A percentile compares a stretch with the other conserved stretches of the same genome.
Conservation (phyloP, 352 stramenopile genomes). For the Phytopythium mirpurense region DNA sequence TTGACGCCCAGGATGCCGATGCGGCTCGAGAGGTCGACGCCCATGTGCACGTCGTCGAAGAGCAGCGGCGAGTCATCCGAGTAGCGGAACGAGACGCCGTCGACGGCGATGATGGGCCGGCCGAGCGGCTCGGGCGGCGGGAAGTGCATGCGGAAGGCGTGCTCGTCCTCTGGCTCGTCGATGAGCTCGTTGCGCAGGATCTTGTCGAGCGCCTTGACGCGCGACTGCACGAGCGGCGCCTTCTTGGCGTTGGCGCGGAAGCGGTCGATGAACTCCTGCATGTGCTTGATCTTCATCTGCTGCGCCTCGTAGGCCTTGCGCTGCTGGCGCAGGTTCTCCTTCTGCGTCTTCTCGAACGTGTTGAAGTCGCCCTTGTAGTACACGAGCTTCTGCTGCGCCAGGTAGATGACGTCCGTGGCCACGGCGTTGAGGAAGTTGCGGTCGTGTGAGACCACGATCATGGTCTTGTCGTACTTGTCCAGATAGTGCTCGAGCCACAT, state of each 20-base stretch:
- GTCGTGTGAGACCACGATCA: slow-evolving; percentile 95
- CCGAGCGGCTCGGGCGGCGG: slow-evolving; percentile 92
- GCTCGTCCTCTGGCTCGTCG: slow-evolving; percentile 91
- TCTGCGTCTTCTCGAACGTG: slow-evolving; percentile 92
- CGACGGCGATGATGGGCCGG: slow-evolving; percentile 93
- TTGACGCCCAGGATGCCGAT: slow-evolving; percentile 94
- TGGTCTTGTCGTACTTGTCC: slow-evolving; percentile 90
- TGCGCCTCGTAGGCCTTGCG: slow-evolving; percentile 87
- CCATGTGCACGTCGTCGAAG: slow-evolving; percentile 93
- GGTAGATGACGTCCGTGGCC: slow-evolving; percentile 93
- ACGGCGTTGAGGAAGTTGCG: slow-evolving; percentile 96
- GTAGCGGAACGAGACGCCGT: slow-evolving; percentile 84
- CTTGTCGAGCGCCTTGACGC: slow-evolving; percentile 92
- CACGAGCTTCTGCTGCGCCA: slow-evolving; percentile 89
- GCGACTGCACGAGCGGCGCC: slow-evolving; percentile 94
- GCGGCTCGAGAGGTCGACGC: slow-evolving; percentile 92
- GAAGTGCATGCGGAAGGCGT: slow-evolving; percentile 94
- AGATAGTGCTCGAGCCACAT: slow-evolving; percentile 93
- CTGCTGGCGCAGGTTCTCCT: slow-evolving; percentile 92
- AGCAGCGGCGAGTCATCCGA: slow-evolving; percentile 46
- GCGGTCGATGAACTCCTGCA: slow-evolving; percentile 98
- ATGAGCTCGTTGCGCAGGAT: slow-evolving; percentile 86
- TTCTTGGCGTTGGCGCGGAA: slow-evolving; percentile 95
- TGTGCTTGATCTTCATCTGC: slow-evolving; percentile 90
- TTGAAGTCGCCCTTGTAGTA: slow-evolving; percentile 97